Conservation (phyloP, 2,329 filamentous ascomycete species). For the Hymenoscyphus occultus region DNA sequence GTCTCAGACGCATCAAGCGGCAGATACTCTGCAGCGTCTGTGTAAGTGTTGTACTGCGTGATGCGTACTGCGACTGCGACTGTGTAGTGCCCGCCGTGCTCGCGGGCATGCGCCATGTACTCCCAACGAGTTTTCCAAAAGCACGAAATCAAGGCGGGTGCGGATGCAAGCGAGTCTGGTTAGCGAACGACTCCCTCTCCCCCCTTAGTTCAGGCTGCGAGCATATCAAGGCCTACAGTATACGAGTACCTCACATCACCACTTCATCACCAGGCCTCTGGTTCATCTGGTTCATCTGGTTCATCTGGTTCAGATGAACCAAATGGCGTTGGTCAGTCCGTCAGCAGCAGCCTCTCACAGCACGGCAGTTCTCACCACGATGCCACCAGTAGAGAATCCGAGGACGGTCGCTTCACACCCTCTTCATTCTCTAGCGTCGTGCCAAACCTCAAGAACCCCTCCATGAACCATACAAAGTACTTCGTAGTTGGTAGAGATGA, state of each 20-base stretch:
- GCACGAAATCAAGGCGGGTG: constrained; percentile 20
- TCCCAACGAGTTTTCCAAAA: background rate
- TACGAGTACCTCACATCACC: background rate
- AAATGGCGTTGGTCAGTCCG: background rate
- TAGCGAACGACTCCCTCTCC: constrained; percentile 2
- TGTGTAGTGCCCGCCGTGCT: constrained; percentile 4
- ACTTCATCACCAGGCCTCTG: background rate
- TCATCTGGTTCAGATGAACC: background rate
- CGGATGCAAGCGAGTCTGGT: constrained; percentile 28
- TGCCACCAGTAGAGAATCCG: background rate
- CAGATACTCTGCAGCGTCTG: background rate
- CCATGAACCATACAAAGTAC: background rate
- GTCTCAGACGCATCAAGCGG: background rate
- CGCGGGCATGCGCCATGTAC: constrained; percentile 12
- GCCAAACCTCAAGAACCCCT: background rate
- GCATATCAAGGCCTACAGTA: background rate
- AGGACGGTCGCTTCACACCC: background rate
- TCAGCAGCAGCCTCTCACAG: constrained; percentile 7
- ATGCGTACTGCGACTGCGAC: background rate
- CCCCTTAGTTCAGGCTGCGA: background rate
- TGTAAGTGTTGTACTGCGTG: background rate
- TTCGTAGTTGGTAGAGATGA: too few species aligned
- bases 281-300: background rate
- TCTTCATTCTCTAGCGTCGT: constrained; percentile 5
- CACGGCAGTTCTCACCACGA: constrained; percentile 4